Base-by-base conservation (phyloP, 106 monocot species). In the Alisma plantagoaquatica region DNA sequence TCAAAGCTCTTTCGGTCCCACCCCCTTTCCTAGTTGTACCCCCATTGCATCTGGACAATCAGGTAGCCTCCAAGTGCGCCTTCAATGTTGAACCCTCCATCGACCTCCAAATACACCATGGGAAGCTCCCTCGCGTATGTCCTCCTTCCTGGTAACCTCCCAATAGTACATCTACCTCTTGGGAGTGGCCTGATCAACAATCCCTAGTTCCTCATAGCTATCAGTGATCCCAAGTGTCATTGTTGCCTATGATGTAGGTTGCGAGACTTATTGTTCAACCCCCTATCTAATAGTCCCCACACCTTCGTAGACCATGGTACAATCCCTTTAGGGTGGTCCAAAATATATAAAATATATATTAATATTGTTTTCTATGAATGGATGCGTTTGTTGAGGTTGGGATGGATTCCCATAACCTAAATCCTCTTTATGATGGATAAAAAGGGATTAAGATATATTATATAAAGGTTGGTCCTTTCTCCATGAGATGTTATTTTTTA, bases 171-270 rank as follows among this genome's bases (percentile, higher is more conserved):
- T 1, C 66, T 57, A 35, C 66, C 66, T 19, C 56, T 57, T 17
- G 66, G 66, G 49, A 66, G 66, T 19, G 57, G 46, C 66, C 66
- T 57, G 16, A 66, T 66, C 31, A 57, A 57, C 25, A 66, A 57
- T 2, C 66, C 66, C 49, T 4, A 23, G 26, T 7, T 56, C 56
- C 27, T 49, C 56, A 1, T 66, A 56, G 9, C 43, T 30, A 5
- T 23, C 64, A 3, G 14, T 45, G 2, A 15, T 15, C 14, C 29
- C 10, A 4, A 32, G 7, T 10, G 45, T 33, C 4, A 23, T 21
- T 15, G 31, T 33, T 2, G 22, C 61, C 12, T 26, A 12, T 15
- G 42, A 41, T 6, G 43, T n/a, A n/a, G n/a, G n/a, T n/a, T n/a
- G n/a, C n/a, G n/a, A n/a, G n/a, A n/a, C 42, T 24, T 33, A 30